A percentile compares a stretch with the other conserved stretches of the same genome.
Conservation (phyloP, 1,139 yeast species). For the Zygoascus meyerae region DNA sequence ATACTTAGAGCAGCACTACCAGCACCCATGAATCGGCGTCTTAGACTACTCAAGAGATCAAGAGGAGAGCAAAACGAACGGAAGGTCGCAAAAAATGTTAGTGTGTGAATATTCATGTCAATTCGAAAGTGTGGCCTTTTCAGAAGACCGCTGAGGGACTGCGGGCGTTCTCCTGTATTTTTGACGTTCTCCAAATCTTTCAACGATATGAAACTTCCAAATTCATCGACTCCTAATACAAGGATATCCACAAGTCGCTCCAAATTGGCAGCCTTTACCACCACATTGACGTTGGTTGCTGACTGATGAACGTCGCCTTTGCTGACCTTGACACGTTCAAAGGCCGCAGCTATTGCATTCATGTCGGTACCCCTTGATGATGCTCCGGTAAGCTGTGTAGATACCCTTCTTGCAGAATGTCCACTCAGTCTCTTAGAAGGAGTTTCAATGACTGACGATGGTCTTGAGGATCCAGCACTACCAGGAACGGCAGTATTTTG, state of each 20-base stretch:
- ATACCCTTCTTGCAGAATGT: constrained; percentile 29
- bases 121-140: constrained; percentile 37
- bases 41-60: constrained; percentile 45
- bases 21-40: constrained; percentile 53
- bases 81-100: constrained; percentile 61
- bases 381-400: constrained; percentile 25
- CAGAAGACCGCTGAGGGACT: constrained; percentile 6
- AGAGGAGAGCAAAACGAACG: constrained; percentile 56
- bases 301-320: constrained; percentile 8
- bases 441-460: constrained; percentile 45
- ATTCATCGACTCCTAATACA: constrained; percentile 56
- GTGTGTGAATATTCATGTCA: constrained; percentile 55
- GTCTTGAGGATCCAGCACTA: constrained; percentile 33
- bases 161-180: constrained; percentile 19
- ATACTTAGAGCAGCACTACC: constrained; percentile 53
- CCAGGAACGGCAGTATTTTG: constrained; percentile 1
- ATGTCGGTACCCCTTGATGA: constrained; percentile 12
- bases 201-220: constrained; percentile 41
- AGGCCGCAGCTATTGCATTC: constrained; percentile 13
- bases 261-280: constrained; percentile 54
- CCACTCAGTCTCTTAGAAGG: constrained; percentile 38
- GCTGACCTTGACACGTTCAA: constrained; percentile 10
- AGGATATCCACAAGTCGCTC: constrained; percentile 57
- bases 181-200: constrained; percentile 36
- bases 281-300: constrained; percentile 36